These are phyloP conservation scores for Chytriomyces sp. DNA, from an alignment of 192 early-diverging fungal species.

Conservation along the genomic window DNA sequence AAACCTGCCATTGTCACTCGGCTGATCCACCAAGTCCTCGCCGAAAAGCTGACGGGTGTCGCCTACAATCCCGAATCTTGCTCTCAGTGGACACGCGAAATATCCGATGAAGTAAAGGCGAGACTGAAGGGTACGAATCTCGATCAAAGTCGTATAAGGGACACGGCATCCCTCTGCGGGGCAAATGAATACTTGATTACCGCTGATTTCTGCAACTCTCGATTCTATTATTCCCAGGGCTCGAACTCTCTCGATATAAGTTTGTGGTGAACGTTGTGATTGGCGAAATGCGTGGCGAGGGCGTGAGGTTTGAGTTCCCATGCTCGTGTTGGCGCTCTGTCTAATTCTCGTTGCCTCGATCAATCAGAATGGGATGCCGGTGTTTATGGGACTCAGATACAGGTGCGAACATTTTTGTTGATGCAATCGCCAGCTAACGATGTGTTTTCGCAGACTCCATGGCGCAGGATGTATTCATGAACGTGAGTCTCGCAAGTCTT, in stretches of 20 bases:
- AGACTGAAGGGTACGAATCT: constrained; percentile 56
- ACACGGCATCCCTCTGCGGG: neutral
- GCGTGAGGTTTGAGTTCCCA: constrained; percentile 50
- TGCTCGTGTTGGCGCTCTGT: neutral
- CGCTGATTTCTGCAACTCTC: neutral
- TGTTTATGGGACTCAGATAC: constrained; percentile 70
- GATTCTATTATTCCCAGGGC: constrained; percentile 36
- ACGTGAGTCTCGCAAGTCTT: constrained; percentile 45
- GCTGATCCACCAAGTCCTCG: constrained; percentile 56
- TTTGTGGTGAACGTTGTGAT: constrained; percentile 64
- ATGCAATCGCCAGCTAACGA: neutral
- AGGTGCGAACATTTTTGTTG: constrained; percentile 10
- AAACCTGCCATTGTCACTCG: constrained; percentile 51
- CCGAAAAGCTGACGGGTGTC: constrained; percentile 48
- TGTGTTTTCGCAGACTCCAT: constrained; percentile 50
- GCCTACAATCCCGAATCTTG: constrained; percentile 58
- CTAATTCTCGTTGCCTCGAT: neutral
- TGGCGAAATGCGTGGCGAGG: constrained; percentile 67
- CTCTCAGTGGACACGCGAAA: constrained; percentile 59
- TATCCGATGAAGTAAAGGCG: constrained; percentile 65
- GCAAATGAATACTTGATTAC: neutral
- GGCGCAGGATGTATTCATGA: constrained; percentile 64
- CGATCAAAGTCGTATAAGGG: neutral
- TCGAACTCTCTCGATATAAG: constrained; percentile 62
- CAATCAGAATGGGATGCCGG: constrained; percentile 59